Percentiles rank a stretch among this genome's conserved stretches.
These are phyloP conservation scores for Fusarium sp. DNA, from an alignment of 2,329 filamentous ascomycete species.

Conservation along the genomic window DNA sequence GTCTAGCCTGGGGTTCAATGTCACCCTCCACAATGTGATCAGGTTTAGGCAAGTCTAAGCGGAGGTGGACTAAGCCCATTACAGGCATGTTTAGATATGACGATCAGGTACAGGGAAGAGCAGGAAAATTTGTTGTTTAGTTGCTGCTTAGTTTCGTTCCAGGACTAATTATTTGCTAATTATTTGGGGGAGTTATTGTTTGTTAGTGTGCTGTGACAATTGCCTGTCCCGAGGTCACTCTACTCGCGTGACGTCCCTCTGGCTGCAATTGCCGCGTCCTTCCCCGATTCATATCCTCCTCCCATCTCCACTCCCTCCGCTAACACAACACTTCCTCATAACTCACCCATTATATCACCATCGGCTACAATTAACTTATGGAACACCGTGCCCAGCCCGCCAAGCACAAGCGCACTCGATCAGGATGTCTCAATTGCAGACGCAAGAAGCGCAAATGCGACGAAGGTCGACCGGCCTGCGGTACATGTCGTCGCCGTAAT, in stretches of 20 bases:
- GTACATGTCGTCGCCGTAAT: slow-evolving; percentile 48
- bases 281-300: slow-evolving; percentile 3
- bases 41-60: slow-evolving; percentile 12
- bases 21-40: background rate
- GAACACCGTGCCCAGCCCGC: slow-evolving; percentile 17
- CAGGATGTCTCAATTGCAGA: slow-evolving; percentile 53
- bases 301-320: slow-evolving; percentile 7
- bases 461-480: slow-evolving; percentile 51
- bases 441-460: slow-evolving; percentile 55
- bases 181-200: background rate
- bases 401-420: slow-evolving; percentile 51
- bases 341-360: background rate
- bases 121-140: background rate
- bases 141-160: background rate
- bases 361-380: slow-evolving; percentile 43
- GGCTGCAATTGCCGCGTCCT: slow-evolving; percentile 16
- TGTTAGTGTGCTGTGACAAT: background rate
- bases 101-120: background rate
- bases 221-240: background rate
- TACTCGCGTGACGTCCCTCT: background rate
- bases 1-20: background rate
- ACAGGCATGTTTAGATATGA: slow-evolving; percentile 1
- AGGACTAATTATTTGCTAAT: background rate
- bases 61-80: slow-evolving; percentile 7
- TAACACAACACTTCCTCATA: background rate